phyloP scores from a whole-genome alignment of 2,329 filamentous ascomycete genomes.

The Penicillium italicum region DNA sequence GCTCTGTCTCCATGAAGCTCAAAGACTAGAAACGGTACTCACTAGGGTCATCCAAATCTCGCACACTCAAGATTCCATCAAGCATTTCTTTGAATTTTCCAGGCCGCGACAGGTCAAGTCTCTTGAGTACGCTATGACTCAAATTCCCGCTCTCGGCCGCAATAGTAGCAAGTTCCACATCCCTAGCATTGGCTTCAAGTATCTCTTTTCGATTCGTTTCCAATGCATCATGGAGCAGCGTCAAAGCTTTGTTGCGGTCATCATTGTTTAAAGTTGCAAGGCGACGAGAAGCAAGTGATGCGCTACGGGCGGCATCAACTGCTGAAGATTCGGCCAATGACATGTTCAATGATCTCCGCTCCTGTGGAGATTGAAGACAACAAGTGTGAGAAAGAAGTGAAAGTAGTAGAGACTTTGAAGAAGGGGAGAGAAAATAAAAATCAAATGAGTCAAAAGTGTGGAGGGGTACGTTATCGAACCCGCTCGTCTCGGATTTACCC shows the following conservation, averaged over 20 bases:
- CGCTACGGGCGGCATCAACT: constrained; percentile 69
- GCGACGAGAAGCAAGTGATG: constrained; percentile 75
- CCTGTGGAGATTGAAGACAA: neutral
- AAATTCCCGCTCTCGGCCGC: constrained; percentile 73
- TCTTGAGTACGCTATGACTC: constrained; percentile 77
- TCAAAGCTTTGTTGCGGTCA: constrained; percentile 80
- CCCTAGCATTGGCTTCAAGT: constrained; percentile 78
- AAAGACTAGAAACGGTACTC: constrained; percentile 36
- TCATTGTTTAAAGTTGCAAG: constrained; percentile 73
- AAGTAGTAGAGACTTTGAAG: neutral
- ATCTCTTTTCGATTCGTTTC: constrained; percentile 67
- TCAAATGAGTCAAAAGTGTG: constrained; percentile 2
- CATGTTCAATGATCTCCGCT: constrained; percentile 52
- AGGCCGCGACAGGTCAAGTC: constrained; percentile 77
- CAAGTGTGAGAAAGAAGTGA: neutral
- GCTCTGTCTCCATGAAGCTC: neutral
- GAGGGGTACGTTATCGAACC: constrained; percentile 9
- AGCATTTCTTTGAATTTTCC: constrained; percentile 99
- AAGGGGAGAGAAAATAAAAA: neutral
- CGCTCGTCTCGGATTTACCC: constrained; percentile 1
- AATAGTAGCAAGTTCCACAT: constrained; percentile 69
- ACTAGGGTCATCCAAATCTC: constrained; percentile 80
- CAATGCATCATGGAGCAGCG: constrained; percentile 76
- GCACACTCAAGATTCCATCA: constrained; percentile 86
- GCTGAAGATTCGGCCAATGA: constrained; percentile 85